Conservation (phyloP, 306 rosid genomes). For the Vachellia collinsii region DNA sequence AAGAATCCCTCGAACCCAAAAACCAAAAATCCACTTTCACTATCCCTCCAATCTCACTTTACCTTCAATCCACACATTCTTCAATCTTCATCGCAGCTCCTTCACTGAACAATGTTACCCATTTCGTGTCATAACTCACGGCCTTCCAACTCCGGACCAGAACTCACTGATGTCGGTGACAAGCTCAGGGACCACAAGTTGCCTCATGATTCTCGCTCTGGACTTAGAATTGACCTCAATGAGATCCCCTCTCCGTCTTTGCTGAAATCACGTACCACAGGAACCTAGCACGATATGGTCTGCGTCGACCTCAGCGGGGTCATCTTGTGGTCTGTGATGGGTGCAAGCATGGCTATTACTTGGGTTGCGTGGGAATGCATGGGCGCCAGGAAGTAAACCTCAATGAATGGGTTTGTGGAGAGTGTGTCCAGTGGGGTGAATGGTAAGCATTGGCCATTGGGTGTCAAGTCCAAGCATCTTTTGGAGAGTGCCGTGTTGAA, state of each 20-base stretch:
- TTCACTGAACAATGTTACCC: constrained; percentile 64
- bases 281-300: too few relatives aligned
- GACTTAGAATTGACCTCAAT: constrained; percentile 87
- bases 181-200: constrained; percentile 48
- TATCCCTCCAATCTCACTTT: constrained; percentile 52
- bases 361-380: constrained; percentile 75
- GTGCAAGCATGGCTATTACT: constrained; percentile 89
- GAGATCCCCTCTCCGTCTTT: constrained; percentile 93
- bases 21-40: constrained; percentile 32
- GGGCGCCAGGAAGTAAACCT: constrained; percentile 52
- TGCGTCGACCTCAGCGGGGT: constrained; percentile 60
- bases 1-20: constrained; percentile 34
- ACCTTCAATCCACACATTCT: constrained; percentile 49
- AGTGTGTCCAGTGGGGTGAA: constrained; percentile 67
- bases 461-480: constrained; percentile 82
- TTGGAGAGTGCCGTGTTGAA: too few relatives aligned
- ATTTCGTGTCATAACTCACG: constrained; percentile 45
- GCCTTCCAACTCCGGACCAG: constrained; percentile 42
- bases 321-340: constrained; percentile 89
- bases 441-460: constrained; percentile 96
- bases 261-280: constrained; percentile 73
- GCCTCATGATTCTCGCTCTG: constrained; percentile 59
- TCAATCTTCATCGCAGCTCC: constrained; percentile 26
- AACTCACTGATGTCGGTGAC: constrained; percentile 68
- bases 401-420: constrained; percentile 89